These are phyloP conservation scores for Agaricales sp. DNA, from an alignment of 1,284 basidiomycete genomes.

Conservation along the genomic window DNA sequence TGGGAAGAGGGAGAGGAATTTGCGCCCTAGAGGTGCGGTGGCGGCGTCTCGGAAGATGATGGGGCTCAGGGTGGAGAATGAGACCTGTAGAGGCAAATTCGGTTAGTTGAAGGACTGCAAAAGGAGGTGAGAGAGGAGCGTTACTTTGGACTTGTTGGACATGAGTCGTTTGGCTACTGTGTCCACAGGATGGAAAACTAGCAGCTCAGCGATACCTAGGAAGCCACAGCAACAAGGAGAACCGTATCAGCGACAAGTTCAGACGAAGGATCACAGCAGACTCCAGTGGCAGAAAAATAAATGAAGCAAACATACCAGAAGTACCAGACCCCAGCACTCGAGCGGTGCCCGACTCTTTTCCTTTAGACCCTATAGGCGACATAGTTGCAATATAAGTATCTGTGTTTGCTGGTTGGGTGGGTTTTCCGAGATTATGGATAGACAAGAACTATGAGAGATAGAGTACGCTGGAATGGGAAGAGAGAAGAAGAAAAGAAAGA, in stretches of 20 bases:
- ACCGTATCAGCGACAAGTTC: conserved; percentile 4
- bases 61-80: conserved; percentile 47
- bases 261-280: conserved; percentile 7
- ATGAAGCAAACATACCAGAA: conserved; percentile 56
- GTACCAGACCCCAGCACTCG: conserved; percentile 88
- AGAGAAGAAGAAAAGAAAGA: neutral
- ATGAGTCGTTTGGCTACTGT: conserved; percentile 96
- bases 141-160: conserved; percentile 86
- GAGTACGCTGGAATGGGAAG: neutral
- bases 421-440: neutral
- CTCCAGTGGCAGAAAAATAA: too few species aligned
- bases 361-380: conserved; percentile 54
- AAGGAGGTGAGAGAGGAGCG: conserved; percentile 1
- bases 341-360: conserved; percentile 85
- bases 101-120: neutral
- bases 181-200: conserved; percentile 89
- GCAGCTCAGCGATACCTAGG: conserved; percentile 88
- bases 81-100: conserved; percentile 36
- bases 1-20: conserved; percentile 90
- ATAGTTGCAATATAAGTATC: conserved; percentile 23
- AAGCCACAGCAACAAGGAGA: conserved; percentile 5
- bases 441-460: neutral
- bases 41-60: conserved; percentile 90
- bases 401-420: neutral
- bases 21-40: conserved; percentile 53